Evolutionary conservation across 2,329 filamentous ascomycete genomes (phyloP), one percentile per base, ranked within the genome.

Genomic region (Stagonosporopsis cucurbitacearum): DNA sequence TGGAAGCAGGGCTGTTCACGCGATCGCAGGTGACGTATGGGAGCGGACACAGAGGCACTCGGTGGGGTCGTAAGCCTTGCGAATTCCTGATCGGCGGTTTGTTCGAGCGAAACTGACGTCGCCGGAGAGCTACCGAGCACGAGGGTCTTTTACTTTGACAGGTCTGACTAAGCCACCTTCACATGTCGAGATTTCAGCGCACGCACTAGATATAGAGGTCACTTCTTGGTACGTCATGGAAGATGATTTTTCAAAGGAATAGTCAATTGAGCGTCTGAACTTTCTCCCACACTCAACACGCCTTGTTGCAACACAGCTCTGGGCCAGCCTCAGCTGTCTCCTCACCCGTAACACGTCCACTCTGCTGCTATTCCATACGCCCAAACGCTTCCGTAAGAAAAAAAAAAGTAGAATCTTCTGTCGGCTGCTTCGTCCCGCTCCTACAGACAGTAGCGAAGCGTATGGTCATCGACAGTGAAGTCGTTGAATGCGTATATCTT

Each of bases 1-100:
- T 23, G 32, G 39, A 58, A 57, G 58, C 56, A 58, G 52, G 46
- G 43, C 54, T 52, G 54, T 57, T 45, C 49, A 57, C 54, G 48
- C 48, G 39, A 45, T 52, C 44, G 36, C 47, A 48, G 42, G 43
- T 57, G 54, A 57, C 54, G 54, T 57, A 57, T 37, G 25, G 32
- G 20, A 43, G 54, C 44, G 54, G 54, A 20, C 40, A 53, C 32
- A 37, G 43, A 37, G 28, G 19, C 32, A n/a, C 25, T 42, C 36
- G 47, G 53, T 53, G 58, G 46, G 49, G 48, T 54, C 44, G 59
- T 41, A 35, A 50, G 54, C 57, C 39, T 56, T 56, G 36, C 41
- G 55, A 55, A 40, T 47, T 53, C 40, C 40, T 48, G 44, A 53
- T 57, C 58, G 54, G 47, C 54, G 23, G 23, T 37, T 50, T 58